Evolutionary conservation across 176 grass and related monocot genomes (phyloP), one percentile per base, ranked within the genome.

Genomic region (Chrysopogon serrulatus): DNA sequence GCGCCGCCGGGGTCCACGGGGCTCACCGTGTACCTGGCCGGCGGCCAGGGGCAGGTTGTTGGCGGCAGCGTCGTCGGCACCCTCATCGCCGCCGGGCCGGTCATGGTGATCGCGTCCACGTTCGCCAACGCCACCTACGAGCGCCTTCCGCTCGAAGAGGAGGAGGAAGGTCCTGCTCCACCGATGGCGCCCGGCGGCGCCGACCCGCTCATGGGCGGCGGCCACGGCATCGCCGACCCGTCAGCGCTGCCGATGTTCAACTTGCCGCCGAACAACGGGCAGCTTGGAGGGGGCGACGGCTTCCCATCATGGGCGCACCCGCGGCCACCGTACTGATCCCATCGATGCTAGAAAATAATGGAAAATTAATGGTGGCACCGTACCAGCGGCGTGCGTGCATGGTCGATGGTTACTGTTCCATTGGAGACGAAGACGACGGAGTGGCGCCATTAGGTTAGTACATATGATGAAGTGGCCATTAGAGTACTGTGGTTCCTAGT

Each of bases 61-160:
- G 95, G 95, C 14, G 95, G 95, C 51, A 93, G 90, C 39, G 92
- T 98, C 24, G 95, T 95, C 8, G 90, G 95, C 17, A 77, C 95
- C 4, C 87, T 98, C 43, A 49, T 93, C 62, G 95, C 95, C 36
- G 90, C 92, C 0, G 95, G 95, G 1, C 90, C 95, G 2, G 90
- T 98, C 62, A 98, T 98, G 90, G 90, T 98, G 68, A 90, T 98
- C 80, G 95, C 95, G n/a, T 98, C 95, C 23, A 95, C 95, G 47
- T 98, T 98, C 79, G 82, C 95, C 23, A 98, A 98, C 86, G 95
- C 95, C 43, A 95, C 92, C 30, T 98, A 98, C 76, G 95, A 98
- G 79, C 85, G 95, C 59, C 77, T 98, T 35, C 92, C 95, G 35
- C 80, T 98, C 2, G 95, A 94, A 24, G 90, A 97, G 15, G 92